Percentiles rank a stretch among this genome's conserved stretches.
phyloP scores from a whole-genome alignment of 257 asterid genomes.

The Marsdenia floribunda region DNA sequence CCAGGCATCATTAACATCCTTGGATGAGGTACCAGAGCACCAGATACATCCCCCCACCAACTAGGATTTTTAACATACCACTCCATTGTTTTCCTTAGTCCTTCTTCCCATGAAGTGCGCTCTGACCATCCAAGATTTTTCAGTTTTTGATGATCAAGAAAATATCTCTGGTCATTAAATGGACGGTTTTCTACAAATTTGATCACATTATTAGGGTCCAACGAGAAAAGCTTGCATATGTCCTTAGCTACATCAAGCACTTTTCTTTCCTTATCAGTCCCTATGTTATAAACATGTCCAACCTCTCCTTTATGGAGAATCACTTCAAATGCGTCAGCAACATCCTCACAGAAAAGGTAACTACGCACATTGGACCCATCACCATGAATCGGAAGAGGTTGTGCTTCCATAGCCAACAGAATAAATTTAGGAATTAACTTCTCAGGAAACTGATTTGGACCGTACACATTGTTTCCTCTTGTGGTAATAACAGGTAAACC shows the following conservation, averaged over 20 bases:
- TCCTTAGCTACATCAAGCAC: conserved; percentile 59
- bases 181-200: conserved; percentile 73
- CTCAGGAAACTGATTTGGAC: conserved; percentile 71
- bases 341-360: conserved; percentile 69
- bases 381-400: conserved; percentile 61
- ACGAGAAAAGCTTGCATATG: conserved; percentile 46
- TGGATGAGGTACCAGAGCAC: conserved; percentile 66
- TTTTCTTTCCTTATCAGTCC: conserved; percentile 60
- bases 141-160: conserved; percentile 61
- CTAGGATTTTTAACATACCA: conserved; percentile 57
- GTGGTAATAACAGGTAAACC: conserved; percentile 69
- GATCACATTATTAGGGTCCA: conserved; percentile 48
- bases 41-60: conserved; percentile 84
- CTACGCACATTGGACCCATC: conserved; percentile 66
- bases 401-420: conserved; percentile 64
- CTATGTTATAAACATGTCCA: conserved; percentile 63
- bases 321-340: conserved; percentile 66
- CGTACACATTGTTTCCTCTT: conserved; percentile 66
- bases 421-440: conserved; percentile 67
- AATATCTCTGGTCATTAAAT: conserved; percentile 69
- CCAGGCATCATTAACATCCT: conserved; percentile 68
- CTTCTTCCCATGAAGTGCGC: conserved; percentile 58
- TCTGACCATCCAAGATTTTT: conserved; percentile 59
- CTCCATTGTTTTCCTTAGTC: conserved; percentile 53
- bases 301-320: conserved; percentile 65